Evolutionary conservation across 1,284 basidiomycete genomes (phyloP), one percentile per base, ranked within the genome.

Genomic region (Apiotrichum laibachii): DNA sequence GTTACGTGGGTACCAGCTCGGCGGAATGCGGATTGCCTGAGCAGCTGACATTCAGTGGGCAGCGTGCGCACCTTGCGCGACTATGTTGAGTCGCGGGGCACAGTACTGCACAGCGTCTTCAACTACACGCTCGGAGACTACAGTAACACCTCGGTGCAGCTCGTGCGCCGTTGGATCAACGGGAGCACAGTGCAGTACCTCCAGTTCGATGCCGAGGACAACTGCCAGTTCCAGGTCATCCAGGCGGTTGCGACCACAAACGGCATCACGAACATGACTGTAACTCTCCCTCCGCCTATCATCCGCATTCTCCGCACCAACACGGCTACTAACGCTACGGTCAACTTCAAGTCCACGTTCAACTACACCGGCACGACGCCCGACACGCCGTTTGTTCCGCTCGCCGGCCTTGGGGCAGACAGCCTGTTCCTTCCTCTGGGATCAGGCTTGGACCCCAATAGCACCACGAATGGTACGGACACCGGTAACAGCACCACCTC

Each of bases 121-220:
- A 80, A 80, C 71, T 81, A 80, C 67, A 80, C 80, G 13, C 67
- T 81, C 34, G 75, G 74, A 10, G 60, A 67, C 12, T 72, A 72
- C 57, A 76, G 72, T 60, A 59, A 66, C 45, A 67, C 70, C 4
- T 70, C 64, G 12, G 64, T 81, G 35, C 72, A 72, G 49, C 71
- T 82, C 6, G 72, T 77, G 56, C 74, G 80, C 18, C 67, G 71
- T 21, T 81, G 80, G 78, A 75, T 82, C 59, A 80, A 80, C 66
- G 76, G 73, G 8, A 73, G 77, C 0, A 74, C 74, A 1, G 68
- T 73, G 5, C 70, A 78, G 42, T 76, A 77, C 56, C 64, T 80
- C 48, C 68, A 67, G 19, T 72, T 79, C 33, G 63, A 67, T 10
- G 66, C 71, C 1, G 55, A 67, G 8, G 55, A 64, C 31, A 77